Conservation (phyloP, 2,329 filamentous ascomycete species). For the Cytospora chrysosperma region DNA sequence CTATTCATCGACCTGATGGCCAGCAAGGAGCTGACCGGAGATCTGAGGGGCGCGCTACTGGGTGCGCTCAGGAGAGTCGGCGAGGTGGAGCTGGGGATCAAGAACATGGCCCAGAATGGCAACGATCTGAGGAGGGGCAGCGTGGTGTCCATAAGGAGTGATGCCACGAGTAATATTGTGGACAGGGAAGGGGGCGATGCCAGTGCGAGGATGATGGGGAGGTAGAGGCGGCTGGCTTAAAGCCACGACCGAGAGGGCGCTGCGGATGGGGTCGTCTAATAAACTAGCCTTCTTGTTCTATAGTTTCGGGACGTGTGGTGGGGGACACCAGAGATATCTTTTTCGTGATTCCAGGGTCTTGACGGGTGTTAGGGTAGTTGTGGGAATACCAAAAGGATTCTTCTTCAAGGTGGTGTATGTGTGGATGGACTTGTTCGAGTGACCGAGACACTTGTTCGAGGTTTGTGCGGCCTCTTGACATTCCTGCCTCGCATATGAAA, state of each 20-base stretch:
- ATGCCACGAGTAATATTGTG: constrained; percentile 16
- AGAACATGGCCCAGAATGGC: constrained; percentile 42
- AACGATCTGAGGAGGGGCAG: constrained; percentile 41
- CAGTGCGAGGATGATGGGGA: constrained; percentile 15
- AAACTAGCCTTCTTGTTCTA: constrained; percentile 12
- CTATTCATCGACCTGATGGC: constrained; percentile 74
- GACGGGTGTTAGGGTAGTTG: background rate
- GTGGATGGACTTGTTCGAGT: background rate
- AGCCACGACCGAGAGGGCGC: constrained; percentile 31
- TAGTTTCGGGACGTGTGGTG: constrained; percentile 4
- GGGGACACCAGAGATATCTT: background rate
- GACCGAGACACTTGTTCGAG: background rate
- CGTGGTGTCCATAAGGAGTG: constrained; percentile 34
- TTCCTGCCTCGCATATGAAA: too few species aligned
- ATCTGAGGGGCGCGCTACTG: constrained; percentile 77
- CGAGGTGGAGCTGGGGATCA: constrained; percentile 66
- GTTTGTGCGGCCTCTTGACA: too few species aligned
- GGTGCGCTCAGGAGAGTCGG: constrained; percentile 78
- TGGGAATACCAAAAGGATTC: background rate
- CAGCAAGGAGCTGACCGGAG: constrained; percentile 74
- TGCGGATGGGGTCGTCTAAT: background rate
- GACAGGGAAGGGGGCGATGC: constrained; percentile 33
- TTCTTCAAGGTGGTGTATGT: background rate
- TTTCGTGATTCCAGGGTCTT: background rate
- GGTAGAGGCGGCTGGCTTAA: constrained; percentile 27